A percentile compares a stretch with the other conserved stretches of the same genome.
Evolutionary conservation across 371 early-diverging fungal species (phyloP).

Genomic region (Mortierella sp.): DNA sequence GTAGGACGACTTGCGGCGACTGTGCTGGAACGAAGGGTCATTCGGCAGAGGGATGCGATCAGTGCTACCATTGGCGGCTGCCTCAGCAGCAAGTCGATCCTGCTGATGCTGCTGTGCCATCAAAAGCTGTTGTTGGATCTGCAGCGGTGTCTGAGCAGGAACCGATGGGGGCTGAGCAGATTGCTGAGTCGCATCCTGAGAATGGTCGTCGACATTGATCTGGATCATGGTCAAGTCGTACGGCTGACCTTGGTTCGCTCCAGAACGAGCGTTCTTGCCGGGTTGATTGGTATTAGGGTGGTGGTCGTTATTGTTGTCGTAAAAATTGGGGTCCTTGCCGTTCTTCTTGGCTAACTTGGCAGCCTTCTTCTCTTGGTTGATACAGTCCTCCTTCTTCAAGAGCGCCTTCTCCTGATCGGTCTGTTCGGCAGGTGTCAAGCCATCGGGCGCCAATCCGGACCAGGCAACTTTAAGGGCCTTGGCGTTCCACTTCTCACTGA

Average conservation of each 20-base stretch:
- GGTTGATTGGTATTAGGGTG: not conserved
- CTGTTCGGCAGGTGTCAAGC: slow-evolving; percentile 41
- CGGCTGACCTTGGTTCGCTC: slow-evolving; percentile 28
- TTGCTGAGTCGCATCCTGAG: slow-evolving; percentile 7
- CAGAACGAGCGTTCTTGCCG: not conserved
- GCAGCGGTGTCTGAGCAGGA: slow-evolving; percentile 19
- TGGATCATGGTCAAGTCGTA: slow-evolving; percentile 50
- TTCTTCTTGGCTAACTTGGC: slow-evolving; percentile 36
- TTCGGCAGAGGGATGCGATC: slow-evolving; percentile 16
- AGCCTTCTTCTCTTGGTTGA: slow-evolving; percentile 27
- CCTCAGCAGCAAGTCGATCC: not conserved
- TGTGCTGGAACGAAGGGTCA: slow-evolving; percentile 34
- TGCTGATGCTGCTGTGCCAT: slow-evolving; percentile 14
- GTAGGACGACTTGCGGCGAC: slow-evolving; percentile 32
- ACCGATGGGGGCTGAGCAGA: not conserved
- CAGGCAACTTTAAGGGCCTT: slow-evolving; percentile 26
- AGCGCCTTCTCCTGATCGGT: slow-evolving; percentile 53
- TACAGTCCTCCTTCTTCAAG: slow-evolving; percentile 42
- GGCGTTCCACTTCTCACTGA: slow-evolving; percentile 46
- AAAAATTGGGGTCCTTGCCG: slow-evolving; percentile 6
- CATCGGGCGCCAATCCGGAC: slow-evolving; percentile 51
- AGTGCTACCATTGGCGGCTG: not conserved
- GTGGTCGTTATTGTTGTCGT: not conserved
- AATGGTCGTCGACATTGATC: slow-evolving; percentile 50
- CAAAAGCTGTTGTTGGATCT: slow-evolving; percentile 37